A percentile compares a stretch with the other conserved stretches of the same genome.
Conservation (phyloP, 331 rosid genomes). For the Acacia concinna region DNA sequence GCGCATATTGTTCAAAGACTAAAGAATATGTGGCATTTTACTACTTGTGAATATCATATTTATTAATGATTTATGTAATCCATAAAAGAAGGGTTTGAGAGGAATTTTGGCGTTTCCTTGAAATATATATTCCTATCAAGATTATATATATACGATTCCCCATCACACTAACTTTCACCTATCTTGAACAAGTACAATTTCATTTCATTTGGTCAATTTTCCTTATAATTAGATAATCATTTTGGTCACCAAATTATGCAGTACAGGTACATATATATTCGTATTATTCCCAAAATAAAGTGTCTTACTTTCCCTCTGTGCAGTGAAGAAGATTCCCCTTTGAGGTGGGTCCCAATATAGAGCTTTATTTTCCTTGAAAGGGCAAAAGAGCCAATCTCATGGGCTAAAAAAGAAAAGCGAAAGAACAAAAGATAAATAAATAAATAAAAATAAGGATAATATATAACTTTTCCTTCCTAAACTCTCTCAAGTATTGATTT, state of each 20-base stretch:
- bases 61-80: background rate
- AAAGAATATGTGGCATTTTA: background rate
- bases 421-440: background rate
- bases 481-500: background rate
- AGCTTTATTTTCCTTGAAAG: constrained; percentile 21
- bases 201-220: constrained; percentile 40
- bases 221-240: constrained; percentile 56
- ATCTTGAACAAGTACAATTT: constrained; percentile 42
- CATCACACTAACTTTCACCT: constrained; percentile 16
- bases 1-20: background rate
- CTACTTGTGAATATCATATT: background rate
- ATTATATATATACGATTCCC: background rate
- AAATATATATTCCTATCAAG: constrained; percentile 4
- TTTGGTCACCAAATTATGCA: constrained; percentile 23
- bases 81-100: constrained; percentile 33
- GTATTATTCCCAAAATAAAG: background rate
- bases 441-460: background rate
- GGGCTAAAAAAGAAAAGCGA: background rate
- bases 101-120: constrained; percentile 50
- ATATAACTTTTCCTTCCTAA: background rate
- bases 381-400: background rate
- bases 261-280: constrained; percentile 28
- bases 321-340: background rate
- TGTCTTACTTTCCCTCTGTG: constrained; percentile 4
- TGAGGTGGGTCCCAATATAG: constrained; percentile 29